Evolutionary conservation across 805 yeast species (phyloP), one percentile per base, ranked within the genome.

Genomic region (Lachancea meyersii): DNA sequence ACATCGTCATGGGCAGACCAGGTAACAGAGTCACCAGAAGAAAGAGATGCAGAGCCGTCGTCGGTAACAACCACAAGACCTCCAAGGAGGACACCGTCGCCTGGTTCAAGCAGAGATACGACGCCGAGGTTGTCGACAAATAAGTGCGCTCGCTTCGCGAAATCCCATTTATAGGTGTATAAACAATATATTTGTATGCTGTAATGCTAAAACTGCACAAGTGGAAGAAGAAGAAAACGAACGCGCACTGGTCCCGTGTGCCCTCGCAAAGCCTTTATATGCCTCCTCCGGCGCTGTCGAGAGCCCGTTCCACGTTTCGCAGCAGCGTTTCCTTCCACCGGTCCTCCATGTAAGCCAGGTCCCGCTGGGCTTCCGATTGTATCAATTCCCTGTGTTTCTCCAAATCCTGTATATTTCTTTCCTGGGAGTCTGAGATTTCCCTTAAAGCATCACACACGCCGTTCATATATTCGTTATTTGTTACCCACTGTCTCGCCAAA

Each of bases 61-160:
- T 93, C 63, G 98, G 98, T 76, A 81, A 84, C 82, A 65, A 77
- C 67, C 98, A 93, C 86, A 79, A 79, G 73, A 84, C 94, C 70
- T 72, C 75, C 72, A 86, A 83, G 78, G 94, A 86, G 69, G 97
- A 91, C 74, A 70, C 97, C 74, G 86, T 93, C 72, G 74, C 78
- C 71, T 93, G 98, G 98, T 93, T 93, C 93, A 93, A 93, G 84
- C 93, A 88, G 75, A 93, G 85, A 81, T 93, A 91, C 82, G 98
- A 93, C 76, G 98, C 98, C 71, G 94, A 88, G 65, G 98, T 93
- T 67, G 75, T 84, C 72, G 77, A 80, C 77, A 82, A 83, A 74
- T 82, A 81, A 71, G 46, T 46, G 41, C 35, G 17, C 18, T 31
- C 37, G 36, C 14, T 16, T 18, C 28, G 17, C 3, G 19, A 21